phyloP scores from a whole-genome alignment of 257 asterid species.

The Penstemon newberryi region DNA sequence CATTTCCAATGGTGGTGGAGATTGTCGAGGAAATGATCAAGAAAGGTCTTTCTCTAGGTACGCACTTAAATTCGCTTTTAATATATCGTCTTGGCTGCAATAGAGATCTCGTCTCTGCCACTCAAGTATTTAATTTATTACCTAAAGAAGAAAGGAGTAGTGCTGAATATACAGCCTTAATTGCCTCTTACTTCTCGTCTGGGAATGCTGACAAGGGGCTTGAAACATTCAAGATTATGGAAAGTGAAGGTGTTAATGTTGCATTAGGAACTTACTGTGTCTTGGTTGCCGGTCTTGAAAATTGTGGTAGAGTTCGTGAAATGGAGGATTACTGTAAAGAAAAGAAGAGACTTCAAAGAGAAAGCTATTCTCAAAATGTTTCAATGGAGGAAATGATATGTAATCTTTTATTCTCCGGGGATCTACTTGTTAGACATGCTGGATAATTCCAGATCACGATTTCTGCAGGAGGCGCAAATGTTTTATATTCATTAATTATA shows the following conservation, averaged over 20 bases:
- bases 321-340: slow-evolving; percentile 58
- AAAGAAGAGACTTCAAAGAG: slow-evolving; percentile 46
- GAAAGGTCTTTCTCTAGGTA: slow-evolving; percentile 64
- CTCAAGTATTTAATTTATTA: slow-evolving; percentile 55
- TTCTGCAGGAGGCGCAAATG: neutral
- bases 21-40: slow-evolving; percentile 56
- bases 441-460: neutral
- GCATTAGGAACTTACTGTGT: slow-evolving; percentile 64
- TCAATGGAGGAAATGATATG: slow-evolving; percentile 61
- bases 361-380: slow-evolving; percentile 30
- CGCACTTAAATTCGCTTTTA: slow-evolving; percentile 59
- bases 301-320: slow-evolving; percentile 43
- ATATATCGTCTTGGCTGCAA: slow-evolving; percentile 69
- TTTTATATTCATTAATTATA: no score
- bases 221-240: slow-evolving; percentile 60
- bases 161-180: slow-evolving; percentile 73
- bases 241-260: slow-evolving; percentile 42
- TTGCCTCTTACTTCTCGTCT: slow-evolving; percentile 58
- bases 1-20: slow-evolving; percentile 50
- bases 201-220: slow-evolving; percentile 58
- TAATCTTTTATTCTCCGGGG: slow-evolving; percentile 65
- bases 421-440: slow-evolving; percentile 22
- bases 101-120: slow-evolving; percentile 50
- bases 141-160: slow-evolving; percentile 60
- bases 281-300: slow-evolving; percentile 65